These are phyloP conservation scores for Panaeolus papilionaceus DNA, from an alignment of 768 basidiomycete species.

Conservation along the genomic window DNA sequence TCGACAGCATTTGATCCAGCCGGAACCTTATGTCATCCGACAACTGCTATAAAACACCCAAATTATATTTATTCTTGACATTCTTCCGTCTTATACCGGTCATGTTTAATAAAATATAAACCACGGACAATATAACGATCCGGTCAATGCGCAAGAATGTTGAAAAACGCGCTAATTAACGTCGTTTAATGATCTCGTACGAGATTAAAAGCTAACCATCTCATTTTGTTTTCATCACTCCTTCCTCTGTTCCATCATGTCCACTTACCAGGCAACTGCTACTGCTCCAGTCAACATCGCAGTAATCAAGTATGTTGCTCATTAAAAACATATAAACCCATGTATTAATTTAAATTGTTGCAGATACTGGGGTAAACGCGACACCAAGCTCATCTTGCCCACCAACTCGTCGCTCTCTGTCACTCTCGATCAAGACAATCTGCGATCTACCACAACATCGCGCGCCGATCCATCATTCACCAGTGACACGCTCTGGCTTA, in stretches of 20 bases:
- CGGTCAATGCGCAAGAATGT: background rate
- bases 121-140: background rate
- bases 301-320: conserved; percentile 82
- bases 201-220: background rate
- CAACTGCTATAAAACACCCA: background rate
- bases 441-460: conserved; percentile 92
- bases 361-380: conserved; percentile 99
- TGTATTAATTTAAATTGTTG: conserved; percentile 9
- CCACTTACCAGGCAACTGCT: conserved; percentile 82
- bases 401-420: conserved; percentile 99
- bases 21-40: background rate
- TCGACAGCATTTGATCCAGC: no score
- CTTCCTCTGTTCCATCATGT: conserved; percentile 46
- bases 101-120: background rate
- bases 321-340: background rate
- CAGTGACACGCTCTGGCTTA: conserved; percentile 90
- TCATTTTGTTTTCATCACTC: background rate
- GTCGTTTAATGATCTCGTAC: background rate
- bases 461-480: conserved; percentile 79
- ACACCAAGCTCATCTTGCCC: conserved; percentile 93
- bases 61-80: no score
- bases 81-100: no score
- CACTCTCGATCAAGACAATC: conserved; percentile 95
- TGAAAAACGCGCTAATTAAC: background rate
- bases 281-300: conserved; percentile 98